Percentiles rank a stretch among this genome's conserved stretches.
phyloP scores from a whole-genome alignment of 495 filamentous ascomycete genomes.

The Immersiella caudata region DNA sequence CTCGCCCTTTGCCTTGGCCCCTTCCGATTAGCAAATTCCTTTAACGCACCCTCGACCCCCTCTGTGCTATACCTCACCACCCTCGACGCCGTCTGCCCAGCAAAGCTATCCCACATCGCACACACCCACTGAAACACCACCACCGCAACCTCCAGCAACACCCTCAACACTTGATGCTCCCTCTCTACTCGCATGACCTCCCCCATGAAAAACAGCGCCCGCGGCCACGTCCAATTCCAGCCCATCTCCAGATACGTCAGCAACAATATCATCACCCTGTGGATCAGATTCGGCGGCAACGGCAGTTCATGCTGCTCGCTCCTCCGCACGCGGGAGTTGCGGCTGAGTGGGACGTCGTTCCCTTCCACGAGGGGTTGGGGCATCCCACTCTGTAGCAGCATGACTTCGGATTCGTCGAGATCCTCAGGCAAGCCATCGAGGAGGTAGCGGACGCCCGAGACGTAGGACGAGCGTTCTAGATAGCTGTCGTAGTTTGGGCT shows the following conservation, averaged over 20 bases:
- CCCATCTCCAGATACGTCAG: conserved; percentile 19
- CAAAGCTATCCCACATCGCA: conserved; percentile 8
- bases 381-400: conserved; percentile 50
- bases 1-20: neutral
- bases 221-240: conserved; percentile 17
- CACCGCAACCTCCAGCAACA: conserved; percentile 8
- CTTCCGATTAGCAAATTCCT: conserved; percentile 27
- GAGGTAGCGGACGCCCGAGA: conserved; percentile 67
- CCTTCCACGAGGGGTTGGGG: conserved; percentile 34
- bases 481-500: conserved; percentile 25
- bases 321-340: neutral
- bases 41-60: conserved; percentile 26
- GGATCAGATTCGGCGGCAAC: conserved; percentile 11
- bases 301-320: neutral
- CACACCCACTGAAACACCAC: neutral
- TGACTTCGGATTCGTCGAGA: conserved; percentile 52
- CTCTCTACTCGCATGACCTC: conserved; percentile 22
- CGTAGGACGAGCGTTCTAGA: conserved; percentile 66
- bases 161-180: conserved; percentile 21
- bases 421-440: conserved; percentile 65
- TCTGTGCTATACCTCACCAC: conserved; percentile 14
- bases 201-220: neutral
- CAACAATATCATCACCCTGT: conserved; percentile 19
- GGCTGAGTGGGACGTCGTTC: neutral
- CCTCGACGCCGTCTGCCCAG: conserved; percentile 6